These are phyloP conservation scores for Suhomyces faveliae DNA, from an alignment of 805 yeast species.

Conservation along the genomic window DNA sequence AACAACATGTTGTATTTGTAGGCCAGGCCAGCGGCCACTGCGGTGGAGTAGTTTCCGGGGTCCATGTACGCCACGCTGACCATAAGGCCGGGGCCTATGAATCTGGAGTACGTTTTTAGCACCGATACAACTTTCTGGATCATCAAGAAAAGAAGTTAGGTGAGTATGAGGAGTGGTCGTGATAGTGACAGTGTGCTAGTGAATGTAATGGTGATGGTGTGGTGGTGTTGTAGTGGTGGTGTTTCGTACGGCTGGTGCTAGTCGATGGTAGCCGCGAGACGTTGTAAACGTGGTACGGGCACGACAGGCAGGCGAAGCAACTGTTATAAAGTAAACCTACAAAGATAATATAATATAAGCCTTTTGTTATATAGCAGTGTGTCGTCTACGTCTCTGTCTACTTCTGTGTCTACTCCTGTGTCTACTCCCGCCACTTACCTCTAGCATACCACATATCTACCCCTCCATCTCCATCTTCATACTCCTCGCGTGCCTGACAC, in stretches of 20 bases:
- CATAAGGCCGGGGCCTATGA: slow-evolving; percentile 95
- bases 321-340: no score
- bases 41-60: slow-evolving; percentile 95
- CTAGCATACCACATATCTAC: no score
- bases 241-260: background rate
- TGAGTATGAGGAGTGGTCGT: slow-evolving; percentile 1
- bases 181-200: no score
- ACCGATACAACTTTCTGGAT: slow-evolving; percentile 6
- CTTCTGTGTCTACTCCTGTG: no score
- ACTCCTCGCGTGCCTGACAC: slow-evolving; percentile 1
- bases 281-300: background rate
- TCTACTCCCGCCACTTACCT: no score
- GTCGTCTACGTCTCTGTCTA: no score
- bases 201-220: no score
- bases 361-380: no score
- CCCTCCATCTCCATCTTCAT: no score
- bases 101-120: slow-evolving; percentile 51
- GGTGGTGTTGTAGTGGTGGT: background rate
- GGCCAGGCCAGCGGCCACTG: slow-evolving; percentile 90
- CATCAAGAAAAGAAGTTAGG: background rate
- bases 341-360: no score
- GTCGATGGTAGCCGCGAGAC: background rate
- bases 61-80: slow-evolving; percentile 95
- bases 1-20: slow-evolving; percentile 77
- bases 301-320: background rate